A percentile compares a stretch with the other conserved stretches of the same genome.
Evolutionary conservation across 495 filamentous ascomycete genomes (phyloP).

Genomic region (Viridothelium virens): DNA sequence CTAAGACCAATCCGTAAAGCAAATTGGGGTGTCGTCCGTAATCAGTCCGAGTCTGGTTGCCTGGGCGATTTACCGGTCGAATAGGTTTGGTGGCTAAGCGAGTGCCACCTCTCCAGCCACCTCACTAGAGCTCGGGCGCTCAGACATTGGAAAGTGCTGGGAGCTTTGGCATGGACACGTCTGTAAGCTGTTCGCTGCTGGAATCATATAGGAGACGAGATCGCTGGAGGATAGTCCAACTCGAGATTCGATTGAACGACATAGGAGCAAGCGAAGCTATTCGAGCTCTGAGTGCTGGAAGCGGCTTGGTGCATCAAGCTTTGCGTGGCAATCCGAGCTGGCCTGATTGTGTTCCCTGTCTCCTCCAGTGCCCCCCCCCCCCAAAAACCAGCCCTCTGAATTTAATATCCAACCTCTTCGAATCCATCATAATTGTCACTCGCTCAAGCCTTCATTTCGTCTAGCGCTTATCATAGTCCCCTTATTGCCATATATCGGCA

Average conservation of each 20-base stretch:
- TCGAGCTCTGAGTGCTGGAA: background rate
- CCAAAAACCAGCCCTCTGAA: background rate
- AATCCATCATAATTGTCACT: background rate
- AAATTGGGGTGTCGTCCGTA: background rate
- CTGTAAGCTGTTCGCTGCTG: background rate
- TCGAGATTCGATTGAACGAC: too few relatives aligned
- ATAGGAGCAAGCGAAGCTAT: too few relatives aligned
- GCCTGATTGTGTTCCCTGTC: background rate
- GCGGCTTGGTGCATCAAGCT: background rate
- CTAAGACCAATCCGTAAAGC: background rate
- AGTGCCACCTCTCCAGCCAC: background rate
- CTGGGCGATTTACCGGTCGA: too few relatives aligned
- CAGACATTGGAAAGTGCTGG: background rate
- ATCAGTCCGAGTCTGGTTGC: background rate
- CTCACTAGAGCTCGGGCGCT: too few relatives aligned
- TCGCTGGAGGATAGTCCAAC: too few relatives aligned
- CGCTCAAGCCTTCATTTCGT: background rate
- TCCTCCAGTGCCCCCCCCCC: too few relatives aligned
- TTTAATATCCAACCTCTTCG: background rate
- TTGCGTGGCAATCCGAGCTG: background rate
- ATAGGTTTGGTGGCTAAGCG: background rate
- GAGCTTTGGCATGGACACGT: background rate
- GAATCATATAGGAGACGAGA: too few relatives aligned
- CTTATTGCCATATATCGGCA: constrained; percentile 6
- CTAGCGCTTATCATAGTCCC: constrained; percentile 5